Conservation (phyloP, 1,284 basidiomycete genomes). For the Polyporus tsugae region DNA sequence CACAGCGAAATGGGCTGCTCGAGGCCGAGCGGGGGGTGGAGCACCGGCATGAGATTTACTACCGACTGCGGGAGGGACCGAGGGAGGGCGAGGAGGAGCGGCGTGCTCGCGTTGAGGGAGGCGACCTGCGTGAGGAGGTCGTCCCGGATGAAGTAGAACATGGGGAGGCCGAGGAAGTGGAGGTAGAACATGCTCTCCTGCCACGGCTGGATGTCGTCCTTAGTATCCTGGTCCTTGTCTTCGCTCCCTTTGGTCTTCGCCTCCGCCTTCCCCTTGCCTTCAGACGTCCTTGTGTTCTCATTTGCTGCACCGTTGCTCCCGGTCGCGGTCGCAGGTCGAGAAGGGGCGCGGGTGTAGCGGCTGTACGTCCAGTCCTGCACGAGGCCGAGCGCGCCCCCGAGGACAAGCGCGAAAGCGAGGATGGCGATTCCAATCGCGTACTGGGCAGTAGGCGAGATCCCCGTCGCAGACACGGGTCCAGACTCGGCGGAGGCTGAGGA, state of each 20-base stretch:
- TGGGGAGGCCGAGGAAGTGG: constrained; percentile 77
- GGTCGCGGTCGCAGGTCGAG: constrained; percentile 8
- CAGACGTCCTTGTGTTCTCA: constrained; percentile 1
- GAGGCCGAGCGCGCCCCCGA: constrained; percentile 87
- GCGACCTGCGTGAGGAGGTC: constrained; percentile 61
- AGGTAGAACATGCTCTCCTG: constrained; percentile 93
- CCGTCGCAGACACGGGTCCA: background rate
- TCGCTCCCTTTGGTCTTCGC: background rate
- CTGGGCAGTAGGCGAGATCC: constrained; percentile 37
- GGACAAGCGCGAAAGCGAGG: constrained; percentile 78
- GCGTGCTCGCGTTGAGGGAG: constrained; percentile 53
- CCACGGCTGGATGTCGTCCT: constrained; percentile 59
- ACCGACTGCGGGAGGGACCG: constrained; percentile 27
- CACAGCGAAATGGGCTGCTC: constrained; percentile 6
- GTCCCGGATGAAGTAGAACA: constrained; percentile 68
- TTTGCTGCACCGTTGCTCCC: constrained; percentile 5
- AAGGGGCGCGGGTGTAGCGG: constrained; percentile 58
- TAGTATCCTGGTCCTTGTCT: constrained; percentile 11
- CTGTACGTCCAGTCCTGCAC: constrained; percentile 87
- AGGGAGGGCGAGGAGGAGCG: constrained; percentile 31
- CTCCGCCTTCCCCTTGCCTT: background rate
- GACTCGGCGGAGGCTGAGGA: background rate
- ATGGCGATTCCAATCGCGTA: constrained; percentile 82
- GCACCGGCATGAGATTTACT: background rate
- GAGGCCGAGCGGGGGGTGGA: constrained; percentile 28